Evolutionary conservation across 129 eudicot genomes (phyloP), one percentile per base, ranked within the genome.

Genomic region (Saposhnikovia divaricata): DNA sequence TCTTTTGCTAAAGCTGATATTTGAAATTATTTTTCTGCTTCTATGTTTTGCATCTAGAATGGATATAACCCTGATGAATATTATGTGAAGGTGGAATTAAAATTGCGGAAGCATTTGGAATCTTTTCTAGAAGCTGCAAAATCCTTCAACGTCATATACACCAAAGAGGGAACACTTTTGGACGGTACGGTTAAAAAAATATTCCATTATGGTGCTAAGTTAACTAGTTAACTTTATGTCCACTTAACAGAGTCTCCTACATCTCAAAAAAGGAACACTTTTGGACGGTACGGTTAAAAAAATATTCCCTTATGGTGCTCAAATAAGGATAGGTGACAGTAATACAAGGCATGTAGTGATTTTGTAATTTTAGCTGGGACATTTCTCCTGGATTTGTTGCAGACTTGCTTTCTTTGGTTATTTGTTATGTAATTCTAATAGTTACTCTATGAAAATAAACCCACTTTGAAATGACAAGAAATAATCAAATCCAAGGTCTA

Each of bases 31-130:
- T 2, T 71, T 70, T 75, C 45, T 83, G 74, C 81, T 1, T 69
- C 47, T 61, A 40, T 27, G 75, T 82, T 45, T 79, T 45, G 61
- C 63, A 59, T 81, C 71, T 81, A 95, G 98, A 96, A 95, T 55
- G 85, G 90, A 10, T 95, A 95, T 83, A 92, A 95, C 85, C 98
- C 98, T 1, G 97, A 95, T 78, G 98, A 95, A 89, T 96, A 92
- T 81, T 95, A 90, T 82, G 87, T 87, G 31, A 97, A 95, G 73
- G 96, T 86, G 74, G 98, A 92, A 82, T 88, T 90, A 81, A 83
- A 89, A 86, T 66, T 95, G 81, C 92, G 97, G 37, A 91, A 81
- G 73, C 91, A 95, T 89, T 87, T 92, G 74, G 98, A 92, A 84
- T 90, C 96, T 55, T 95, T 90, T 85, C 83, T 95, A 65, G 96